A percentile compares a stretch with the other conserved stretches of the same genome.
phyloP scores from a whole-genome alignment of 495 filamentous ascomycete genomes.

The Sporormia fimetaria region DNA sequence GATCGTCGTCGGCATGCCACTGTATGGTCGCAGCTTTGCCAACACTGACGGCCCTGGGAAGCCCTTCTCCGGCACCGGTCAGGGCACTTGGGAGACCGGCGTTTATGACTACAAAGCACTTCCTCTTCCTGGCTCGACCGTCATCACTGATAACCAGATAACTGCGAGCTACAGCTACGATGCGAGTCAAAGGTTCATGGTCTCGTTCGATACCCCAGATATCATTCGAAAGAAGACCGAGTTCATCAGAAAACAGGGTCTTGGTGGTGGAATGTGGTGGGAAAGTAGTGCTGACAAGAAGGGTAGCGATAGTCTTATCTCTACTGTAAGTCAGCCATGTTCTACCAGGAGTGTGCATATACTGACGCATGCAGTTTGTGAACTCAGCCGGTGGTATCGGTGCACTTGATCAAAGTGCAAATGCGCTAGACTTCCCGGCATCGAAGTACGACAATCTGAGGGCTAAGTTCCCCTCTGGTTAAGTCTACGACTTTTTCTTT shows the following conservation, averaged over 20 bases:
- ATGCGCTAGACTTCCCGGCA: conserved; percentile 18
- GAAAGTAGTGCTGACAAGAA: conserved; percentile 65
- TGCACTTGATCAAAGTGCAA: conserved; percentile 17
- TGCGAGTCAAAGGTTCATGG: conserved; percentile 41
- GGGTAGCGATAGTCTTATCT: conserved; percentile 30
- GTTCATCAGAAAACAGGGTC: conserved; percentile 50
- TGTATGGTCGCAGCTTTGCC: conserved; percentile 74
- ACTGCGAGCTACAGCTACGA: conserved; percentile 67
- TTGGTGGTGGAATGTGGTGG: conserved; percentile 88
- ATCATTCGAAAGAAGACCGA: conserved; percentile 50
- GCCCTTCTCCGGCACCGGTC: conserved; percentile 55
- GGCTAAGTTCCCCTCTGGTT: conserved; percentile 13
- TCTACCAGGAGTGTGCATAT: neutral
- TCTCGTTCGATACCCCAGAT: conserved; percentile 61
- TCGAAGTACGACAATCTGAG: conserved; percentile 27
- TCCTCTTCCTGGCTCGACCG: conserved; percentile 40
- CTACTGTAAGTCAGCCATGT: conserved; percentile 11
- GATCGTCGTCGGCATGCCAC: conserved; percentile 68
- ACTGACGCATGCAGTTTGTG: conserved; percentile 11
- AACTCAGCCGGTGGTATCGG: conserved; percentile 16
- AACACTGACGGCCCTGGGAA: conserved; percentile 60
- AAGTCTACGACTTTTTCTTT: too few relatives aligned
- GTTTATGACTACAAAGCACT: conserved; percentile 64
- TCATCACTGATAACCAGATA: conserved; percentile 38
- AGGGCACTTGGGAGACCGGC: conserved; percentile 59